These are phyloP conservation scores for Penicillium atrosanguineum DNA, from an alignment of 495 filamentous ascomycete species.

Conservation along the genomic window DNA sequence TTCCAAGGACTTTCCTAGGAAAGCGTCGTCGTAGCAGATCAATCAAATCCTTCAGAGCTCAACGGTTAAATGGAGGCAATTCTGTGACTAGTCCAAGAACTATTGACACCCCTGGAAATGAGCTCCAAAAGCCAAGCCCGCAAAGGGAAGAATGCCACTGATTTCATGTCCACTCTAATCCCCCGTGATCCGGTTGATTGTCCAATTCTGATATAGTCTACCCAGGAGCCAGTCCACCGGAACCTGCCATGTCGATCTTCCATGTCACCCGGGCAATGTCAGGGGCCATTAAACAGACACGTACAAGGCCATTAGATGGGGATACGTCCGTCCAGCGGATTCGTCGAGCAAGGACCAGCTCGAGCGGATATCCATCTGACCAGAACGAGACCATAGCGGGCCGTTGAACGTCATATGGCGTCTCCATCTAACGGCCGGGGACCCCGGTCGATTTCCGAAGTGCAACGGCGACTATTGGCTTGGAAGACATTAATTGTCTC, in stretches of 20 bases:
- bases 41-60: not conserved
- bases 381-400: conserved; percentile 18
- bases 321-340: not conserved
- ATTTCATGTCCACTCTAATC: not conserved
- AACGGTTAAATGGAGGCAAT: not conserved
- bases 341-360: not conserved
- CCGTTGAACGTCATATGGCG: conserved; percentile 13
- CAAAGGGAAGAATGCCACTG: not conserved
- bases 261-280: not conserved
- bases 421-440: conserved; percentile 21
- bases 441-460: conserved; percentile 3
- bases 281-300: not conserved
- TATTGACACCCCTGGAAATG: not conserved
- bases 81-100: not conserved
- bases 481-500: not conserved
- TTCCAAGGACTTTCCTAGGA: not conserved
- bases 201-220: conserved; percentile 10
- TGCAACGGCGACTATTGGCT: conserved; percentile 7
- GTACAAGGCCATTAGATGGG: not conserved
- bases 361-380: not conserved
- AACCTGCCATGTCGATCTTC: conserved; percentile 14
- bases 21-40: not conserved
- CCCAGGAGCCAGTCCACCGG: conserved; percentile 16
- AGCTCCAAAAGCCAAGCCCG: not conserved
- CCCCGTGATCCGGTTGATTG: not conserved